Evolutionary conservation across 371 early-diverging fungal species (phyloP), one percentile per base, ranked within the genome.

Genomic region (Mucor racemosus): DNA sequence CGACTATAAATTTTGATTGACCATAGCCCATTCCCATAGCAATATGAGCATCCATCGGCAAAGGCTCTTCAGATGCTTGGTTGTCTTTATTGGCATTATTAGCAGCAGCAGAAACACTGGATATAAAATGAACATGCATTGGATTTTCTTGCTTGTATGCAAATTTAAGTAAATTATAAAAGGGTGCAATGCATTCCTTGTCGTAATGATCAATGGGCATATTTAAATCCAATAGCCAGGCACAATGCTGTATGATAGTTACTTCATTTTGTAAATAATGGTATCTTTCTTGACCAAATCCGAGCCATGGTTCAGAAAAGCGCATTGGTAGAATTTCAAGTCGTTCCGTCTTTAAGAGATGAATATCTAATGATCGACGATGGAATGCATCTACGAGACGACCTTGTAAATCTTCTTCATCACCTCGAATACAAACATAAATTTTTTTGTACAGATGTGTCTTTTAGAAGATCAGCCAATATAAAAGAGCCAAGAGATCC

Each of bases 1-100:
- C 80, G 26, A 72, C 68, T 44, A 84, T 68, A 44, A 73, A 79
- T 53, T 84, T 84, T 39, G 78, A 77, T 7, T 80, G 77, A 7
- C 68, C 74, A 44, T 81, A 84, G 2, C 84, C 82, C 71, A 77
- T 77, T 9, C 79, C 73, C 69, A 77, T 73, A n/a, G 71, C 41
- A 15, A 73, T 69, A 46, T 64, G 65, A 17, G 77, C 59, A 40
- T 81, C 71, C 8, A 76, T 34, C 21, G 73, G 74, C 0, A 76
- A 35, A 13, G 67, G 68, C 6, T 60, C 39, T 36, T 84, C 85
- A 7, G 61, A 50, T 14, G 81, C 46, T 7, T 31, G 34, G 5
- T 31, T 4, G 13, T 62, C 72, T 3, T 6, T n/a, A 14, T 34
- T 56, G 53, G 68, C 62, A 44, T 68, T 72, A 15, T 34, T 56